Base-by-base conservation (phyloP, 345 rosid genomes). In the Populus deltoides region DNA sequence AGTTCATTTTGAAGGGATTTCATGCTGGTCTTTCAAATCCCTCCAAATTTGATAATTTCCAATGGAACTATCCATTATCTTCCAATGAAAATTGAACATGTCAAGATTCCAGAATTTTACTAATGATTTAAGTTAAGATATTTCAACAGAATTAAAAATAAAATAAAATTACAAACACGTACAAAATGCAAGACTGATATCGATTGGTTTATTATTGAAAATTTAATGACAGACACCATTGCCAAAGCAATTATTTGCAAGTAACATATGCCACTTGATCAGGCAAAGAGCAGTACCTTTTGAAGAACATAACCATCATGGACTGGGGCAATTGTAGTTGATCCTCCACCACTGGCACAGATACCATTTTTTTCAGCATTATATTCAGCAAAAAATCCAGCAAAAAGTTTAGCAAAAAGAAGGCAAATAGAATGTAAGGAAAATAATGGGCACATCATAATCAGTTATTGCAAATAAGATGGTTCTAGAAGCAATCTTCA, bases 281-380 rank as follows among this genome's bases (percentile, higher is more conserved):
- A 41, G 8, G 63, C 43, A 68, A 72, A 62, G 31, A 71, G 49
- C 70, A 31, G 55, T 82, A 94, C 99, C 98, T 92, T 97, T 77
- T 97, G 99, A 86, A 97, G 97, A 81, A 94, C 98, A 84, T 91
- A 94, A 79, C 97, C 99, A 75, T 97, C 99, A 77, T 97, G 98
- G 65, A 94, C 99, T 2, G 99, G 98, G 75, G 97, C 90, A 78
- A 94, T 88, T 63, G 94, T 91, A 69, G 97, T 94, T 74, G 99
- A 97, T 75, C 99, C 99, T 86, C 98, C 99, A 78, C 99, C 99
- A 80, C 98, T 94, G 87, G 77, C 82, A 82, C 76, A 39, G 33
- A 61, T 51, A 66, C 45, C 16, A 73, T 75, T 72, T 24, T 33
- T 39, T 71, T 38, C 68, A 74, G 51, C 55, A 22, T 25, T 55